These are phyloP conservation scores for Citrus trifoliata DNA, from an alignment of 345 rosid genomes.

Conservation along the genomic window DNA sequence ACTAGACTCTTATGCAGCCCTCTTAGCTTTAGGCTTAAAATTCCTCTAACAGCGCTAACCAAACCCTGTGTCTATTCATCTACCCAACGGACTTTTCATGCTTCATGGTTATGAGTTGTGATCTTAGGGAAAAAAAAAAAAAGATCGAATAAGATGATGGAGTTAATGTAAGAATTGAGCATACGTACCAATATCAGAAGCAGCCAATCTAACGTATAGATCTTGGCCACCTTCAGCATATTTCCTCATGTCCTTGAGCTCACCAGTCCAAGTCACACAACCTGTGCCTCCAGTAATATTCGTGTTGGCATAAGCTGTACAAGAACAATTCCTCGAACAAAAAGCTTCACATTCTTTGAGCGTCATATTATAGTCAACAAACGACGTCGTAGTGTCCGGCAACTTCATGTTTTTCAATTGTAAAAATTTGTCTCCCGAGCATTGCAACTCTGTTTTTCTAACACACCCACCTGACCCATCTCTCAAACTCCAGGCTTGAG, in stretches of 20 bases:
- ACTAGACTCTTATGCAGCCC: no score
- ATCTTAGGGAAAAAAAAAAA: neutral
- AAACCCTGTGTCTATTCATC: neutral
- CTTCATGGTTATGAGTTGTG: neutral
- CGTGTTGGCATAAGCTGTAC: constrained; percentile 37
- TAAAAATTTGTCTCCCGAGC: constrained; percentile 52
- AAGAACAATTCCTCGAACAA: constrained; percentile 43
- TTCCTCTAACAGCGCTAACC: no score
- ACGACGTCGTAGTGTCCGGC: constrained; percentile 51
- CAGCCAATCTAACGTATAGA: constrained; percentile 70
- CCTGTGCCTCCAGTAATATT: constrained; percentile 33
- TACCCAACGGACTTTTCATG: neutral
- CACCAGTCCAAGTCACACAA: constrained; percentile 41
- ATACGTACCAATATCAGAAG: constrained; percentile 69
- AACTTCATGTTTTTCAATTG: constrained; percentile 54
- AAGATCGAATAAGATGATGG: neutral
- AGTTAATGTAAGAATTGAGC: no score
- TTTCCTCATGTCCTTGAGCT: constrained; percentile 41
- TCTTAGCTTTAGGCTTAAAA: no score
- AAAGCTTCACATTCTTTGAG: constrained; percentile 24
- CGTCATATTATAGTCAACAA: constrained; percentile 35
- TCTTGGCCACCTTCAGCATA: constrained; percentile 60
- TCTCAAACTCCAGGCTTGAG: constrained; percentile 51
- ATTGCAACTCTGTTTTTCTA: constrained; percentile 45
- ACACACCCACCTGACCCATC: constrained; percentile 71